Conservation (phyloP, 345 rosid species). For the Triadica sebifera region DNA sequence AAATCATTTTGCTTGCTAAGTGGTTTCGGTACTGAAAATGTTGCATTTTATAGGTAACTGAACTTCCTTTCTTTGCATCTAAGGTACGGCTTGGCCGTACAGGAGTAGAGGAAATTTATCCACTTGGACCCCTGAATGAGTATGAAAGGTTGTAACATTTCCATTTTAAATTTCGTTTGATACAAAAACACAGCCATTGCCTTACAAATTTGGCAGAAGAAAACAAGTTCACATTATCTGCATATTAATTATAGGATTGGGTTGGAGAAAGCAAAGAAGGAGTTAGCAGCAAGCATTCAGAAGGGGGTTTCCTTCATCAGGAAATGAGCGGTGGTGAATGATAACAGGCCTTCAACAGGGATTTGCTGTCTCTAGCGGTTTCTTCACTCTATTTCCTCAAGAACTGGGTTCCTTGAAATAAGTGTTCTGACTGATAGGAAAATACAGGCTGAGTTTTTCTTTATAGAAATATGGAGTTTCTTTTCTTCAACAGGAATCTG, state of each 20-base stretch:
- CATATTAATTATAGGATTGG: constrained; percentile 45
- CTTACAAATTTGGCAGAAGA: neutral
- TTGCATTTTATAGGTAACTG: constrained; percentile 61
- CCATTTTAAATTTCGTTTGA: neutral
- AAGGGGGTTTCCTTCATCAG: constrained; percentile 66
- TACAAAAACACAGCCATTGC: neutral
- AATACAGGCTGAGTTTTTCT: neutral
- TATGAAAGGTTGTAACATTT: constrained; percentile 61
- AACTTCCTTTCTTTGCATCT: constrained; percentile 91
- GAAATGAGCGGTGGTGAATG: constrained; percentile 30
- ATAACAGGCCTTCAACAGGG: neutral
- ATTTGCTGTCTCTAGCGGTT: neutral
- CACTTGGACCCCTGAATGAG: constrained; percentile 81
- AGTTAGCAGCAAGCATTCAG: constrained; percentile 68
- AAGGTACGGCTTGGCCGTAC: constrained; percentile 75
- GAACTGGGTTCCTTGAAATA: constrained; percentile 7
- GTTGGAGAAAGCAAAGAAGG: constrained; percentile 88
- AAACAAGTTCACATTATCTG: neutral
- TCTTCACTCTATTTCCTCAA: neutral
- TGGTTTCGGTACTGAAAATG: neutral
- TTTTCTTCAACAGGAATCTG: constrained; percentile 3
- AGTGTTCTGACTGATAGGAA: constrained; percentile 2
- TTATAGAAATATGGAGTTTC: neutral
- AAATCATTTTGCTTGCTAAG: neutral
- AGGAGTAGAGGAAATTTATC: constrained; percentile 72